Conservation (phyloP, 106 monocot species). For the Allium sativum region DNA sequence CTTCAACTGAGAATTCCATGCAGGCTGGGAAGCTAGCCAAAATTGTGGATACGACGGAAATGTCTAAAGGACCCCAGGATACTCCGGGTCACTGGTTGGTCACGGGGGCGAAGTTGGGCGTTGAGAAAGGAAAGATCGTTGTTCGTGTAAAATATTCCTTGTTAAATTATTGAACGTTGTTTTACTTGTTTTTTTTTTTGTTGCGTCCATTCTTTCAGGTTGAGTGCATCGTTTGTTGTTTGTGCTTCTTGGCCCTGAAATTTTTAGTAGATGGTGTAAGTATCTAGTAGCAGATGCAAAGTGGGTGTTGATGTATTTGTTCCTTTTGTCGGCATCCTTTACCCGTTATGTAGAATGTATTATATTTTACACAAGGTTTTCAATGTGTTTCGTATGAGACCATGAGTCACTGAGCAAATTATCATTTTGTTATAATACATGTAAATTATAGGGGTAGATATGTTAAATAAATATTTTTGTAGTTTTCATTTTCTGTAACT, state of each 20-base stretch:
- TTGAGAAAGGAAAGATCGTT: conserved; percentile 84
- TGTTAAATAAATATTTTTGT: too few species aligned
- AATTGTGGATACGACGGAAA: conserved; percentile 64
- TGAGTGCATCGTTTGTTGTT: neutral
- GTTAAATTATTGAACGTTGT: conserved; percentile 55
- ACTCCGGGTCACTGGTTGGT: conserved; percentile 89
- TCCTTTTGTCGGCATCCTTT: too few species aligned
- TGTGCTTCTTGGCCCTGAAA: neutral
- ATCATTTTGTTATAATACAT: too few species aligned
- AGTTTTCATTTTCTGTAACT: too few species aligned
- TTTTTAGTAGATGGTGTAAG: too few species aligned
- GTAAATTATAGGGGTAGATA: too few species aligned
- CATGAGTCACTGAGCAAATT: too few species aligned
- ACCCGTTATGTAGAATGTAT: too few species aligned
- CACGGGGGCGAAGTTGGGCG: conserved; percentile 84
- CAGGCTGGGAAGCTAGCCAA: conserved; percentile 39
- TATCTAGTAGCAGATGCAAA: too few species aligned
- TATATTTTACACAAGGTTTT: too few species aligned
- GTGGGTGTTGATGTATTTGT: too few species aligned
- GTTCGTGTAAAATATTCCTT: conserved; percentile 88
- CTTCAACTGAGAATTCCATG: conserved; percentile 18
- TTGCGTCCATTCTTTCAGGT: neutral
- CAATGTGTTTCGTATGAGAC: too few species aligned
- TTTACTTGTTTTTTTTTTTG: neutral
- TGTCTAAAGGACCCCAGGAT: conserved; percentile 72